Evolutionary conservation across 257 asterid species (phyloP).

Genomic region (Voacanga thouarsii): DNA sequence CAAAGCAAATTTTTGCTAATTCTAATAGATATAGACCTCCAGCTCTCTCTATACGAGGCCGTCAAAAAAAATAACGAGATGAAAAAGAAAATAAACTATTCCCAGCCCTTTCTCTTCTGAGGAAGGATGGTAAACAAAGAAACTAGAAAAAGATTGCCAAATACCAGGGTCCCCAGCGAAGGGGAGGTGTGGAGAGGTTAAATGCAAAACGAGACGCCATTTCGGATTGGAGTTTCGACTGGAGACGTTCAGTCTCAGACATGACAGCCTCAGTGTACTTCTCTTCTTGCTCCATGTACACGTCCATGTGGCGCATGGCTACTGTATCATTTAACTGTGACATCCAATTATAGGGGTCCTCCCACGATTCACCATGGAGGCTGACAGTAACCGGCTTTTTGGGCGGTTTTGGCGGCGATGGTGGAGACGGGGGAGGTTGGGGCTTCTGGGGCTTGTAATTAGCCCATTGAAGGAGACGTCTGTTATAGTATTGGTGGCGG

Average conservation of each 20-base stretch:
- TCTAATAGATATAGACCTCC: neutral
- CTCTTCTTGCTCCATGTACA: slow-evolving; percentile 98
- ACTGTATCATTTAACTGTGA: slow-evolving; percentile 77
- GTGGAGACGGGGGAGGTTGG: slow-evolving; percentile 67
- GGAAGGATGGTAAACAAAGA: neutral
- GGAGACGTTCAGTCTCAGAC: slow-evolving; percentile 71
- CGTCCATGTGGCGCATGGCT: slow-evolving; percentile 98
- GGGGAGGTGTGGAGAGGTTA: slow-evolving; percentile 82
- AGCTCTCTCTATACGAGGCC: neutral
- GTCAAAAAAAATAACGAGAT: neutral
- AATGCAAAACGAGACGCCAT: slow-evolving; percentile 76
- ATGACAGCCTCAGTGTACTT: slow-evolving; percentile 89
- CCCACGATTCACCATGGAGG: slow-evolving; percentile 86
- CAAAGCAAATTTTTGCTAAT: neutral
- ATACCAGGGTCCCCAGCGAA: slow-evolving; percentile 96
- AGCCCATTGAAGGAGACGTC: slow-evolving; percentile 35
- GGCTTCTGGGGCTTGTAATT: slow-evolving; percentile 71
- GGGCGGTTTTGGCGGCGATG: slow-evolving; percentile 82
- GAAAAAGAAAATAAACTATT: neutral
- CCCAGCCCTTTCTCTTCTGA: neutral
- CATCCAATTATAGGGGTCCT: slow-evolving; percentile 89
- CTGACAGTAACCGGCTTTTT: slow-evolving; percentile 59
- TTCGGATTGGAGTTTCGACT: slow-evolving; percentile 81
- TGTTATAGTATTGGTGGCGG: slow-evolving; percentile 25
- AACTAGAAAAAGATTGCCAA: neutral